phyloP scores from a whole-genome alignment of 2,329 filamentous ascomycete genomes.

The Diplocarpon mali region DNA sequence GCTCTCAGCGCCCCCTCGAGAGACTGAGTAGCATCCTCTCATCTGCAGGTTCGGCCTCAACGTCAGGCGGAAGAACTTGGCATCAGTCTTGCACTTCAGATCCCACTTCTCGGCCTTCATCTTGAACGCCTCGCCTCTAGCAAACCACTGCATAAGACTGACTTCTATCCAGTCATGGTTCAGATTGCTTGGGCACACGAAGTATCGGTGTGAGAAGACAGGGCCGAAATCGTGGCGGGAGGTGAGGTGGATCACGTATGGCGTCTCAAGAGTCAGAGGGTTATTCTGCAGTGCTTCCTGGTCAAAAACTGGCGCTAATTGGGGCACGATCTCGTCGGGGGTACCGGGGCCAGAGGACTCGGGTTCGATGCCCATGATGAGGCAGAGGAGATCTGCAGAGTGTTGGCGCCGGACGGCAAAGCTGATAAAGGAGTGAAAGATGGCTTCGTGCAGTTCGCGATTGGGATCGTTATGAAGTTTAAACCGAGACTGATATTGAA shows the following conservation, averaged over 20 bases:
- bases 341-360: background rate
- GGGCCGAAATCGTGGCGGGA: slow-evolving; percentile 20
- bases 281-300: slow-evolving; percentile 18
- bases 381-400: slow-evolving; percentile 1
- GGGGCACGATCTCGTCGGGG: background rate
- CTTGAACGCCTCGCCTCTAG: slow-evolving; percentile 17
- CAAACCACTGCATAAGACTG: slow-evolving; percentile 20
- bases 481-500: background rate
- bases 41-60: slow-evolving; percentile 20
- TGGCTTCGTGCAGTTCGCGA: slow-evolving; percentile 15
- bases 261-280: slow-evolving; percentile 13
- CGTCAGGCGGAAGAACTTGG: slow-evolving; percentile 20
- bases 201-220: slow-evolving; percentile 23
- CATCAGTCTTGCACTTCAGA: slow-evolving; percentile 19
- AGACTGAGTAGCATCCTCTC: slow-evolving; percentile 6
- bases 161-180: slow-evolving; percentile 21
- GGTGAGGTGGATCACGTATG: slow-evolving; percentile 22
- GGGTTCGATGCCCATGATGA: background rate
- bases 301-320: slow-evolving; percentile 12
- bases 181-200: slow-evolving; percentile 15
- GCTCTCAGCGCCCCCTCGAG: background rate
- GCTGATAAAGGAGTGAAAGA: slow-evolving; percentile 15
- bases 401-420: slow-evolving; percentile 12
- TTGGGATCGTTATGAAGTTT: slow-evolving; percentile 18
- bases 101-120: slow-evolving; percentile 23